A percentile compares a stretch with the other conserved stretches of the same genome.
Evolutionary conservation across 2,329 filamentous ascomycete genomes (phyloP).

Genomic region (Blastomyces percursus): DNA sequence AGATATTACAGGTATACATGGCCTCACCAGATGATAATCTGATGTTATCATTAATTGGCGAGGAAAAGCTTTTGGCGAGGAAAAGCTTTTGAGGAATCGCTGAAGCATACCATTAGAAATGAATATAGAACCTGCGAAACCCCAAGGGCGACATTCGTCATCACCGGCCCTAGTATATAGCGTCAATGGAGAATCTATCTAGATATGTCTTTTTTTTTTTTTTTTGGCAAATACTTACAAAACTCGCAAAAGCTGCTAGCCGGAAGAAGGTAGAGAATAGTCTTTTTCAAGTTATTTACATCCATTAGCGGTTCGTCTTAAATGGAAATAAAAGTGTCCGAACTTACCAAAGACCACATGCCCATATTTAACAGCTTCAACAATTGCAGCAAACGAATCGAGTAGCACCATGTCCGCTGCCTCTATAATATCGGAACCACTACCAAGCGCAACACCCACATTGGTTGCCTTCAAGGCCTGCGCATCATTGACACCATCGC

Average conservation of each 20-base stretch:
- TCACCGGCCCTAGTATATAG: constrained; percentile 48
- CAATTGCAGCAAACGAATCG: constrained; percentile 60
- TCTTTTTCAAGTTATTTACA: constrained; percentile 63
- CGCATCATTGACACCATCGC: constrained; percentile 40
- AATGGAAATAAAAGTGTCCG: neutral
- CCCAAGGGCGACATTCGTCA: constrained; percentile 61
- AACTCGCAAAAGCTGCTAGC: constrained; percentile 67
- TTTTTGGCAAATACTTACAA: constrained; percentile 24
- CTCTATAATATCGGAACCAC: constrained; percentile 51
- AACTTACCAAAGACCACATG: constrained; percentile 52
- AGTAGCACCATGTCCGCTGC: constrained; percentile 52
- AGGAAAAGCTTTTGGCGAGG: neutral
- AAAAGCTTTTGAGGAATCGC: neutral
- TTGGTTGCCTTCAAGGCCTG: constrained; percentile 49
- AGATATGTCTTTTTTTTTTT: neutral
- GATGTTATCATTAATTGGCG: neutral
- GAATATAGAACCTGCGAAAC: constrained; percentile 61
- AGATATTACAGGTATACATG: constrained; percentile 5
- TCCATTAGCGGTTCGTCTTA: constrained; percentile 4
- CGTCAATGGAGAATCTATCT: neutral
- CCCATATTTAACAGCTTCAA: constrained; percentile 61
- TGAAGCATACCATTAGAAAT: constrained; percentile 50
- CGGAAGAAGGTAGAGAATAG: constrained; percentile 60
- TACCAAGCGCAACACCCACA: constrained; percentile 49
- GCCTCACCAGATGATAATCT: constrained; percentile 49